phyloP scores from a whole-genome alignment of 306 rosid species.

The Sindora glabra region DNA sequence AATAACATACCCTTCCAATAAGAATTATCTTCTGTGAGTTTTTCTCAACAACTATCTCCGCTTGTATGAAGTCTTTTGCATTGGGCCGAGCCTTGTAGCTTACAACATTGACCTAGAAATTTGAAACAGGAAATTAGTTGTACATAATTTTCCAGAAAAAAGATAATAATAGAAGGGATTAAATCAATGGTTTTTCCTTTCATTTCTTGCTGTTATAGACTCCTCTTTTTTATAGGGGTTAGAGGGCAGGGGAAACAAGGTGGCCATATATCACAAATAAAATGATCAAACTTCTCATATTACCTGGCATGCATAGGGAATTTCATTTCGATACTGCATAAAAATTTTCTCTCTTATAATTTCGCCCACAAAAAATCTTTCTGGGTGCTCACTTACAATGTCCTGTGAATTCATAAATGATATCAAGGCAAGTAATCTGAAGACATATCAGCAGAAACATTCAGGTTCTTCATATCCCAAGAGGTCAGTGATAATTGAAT shows the following conservation, averaged over 20 bases:
- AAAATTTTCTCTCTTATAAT: slow-evolving; percentile 93
- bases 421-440: slow-evolving; percentile 5
- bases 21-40: slow-evolving; percentile 82
- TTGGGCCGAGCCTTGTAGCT: slow-evolving; percentile 83
- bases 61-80: slow-evolving; percentile 91
- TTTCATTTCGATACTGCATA: slow-evolving; percentile 85
- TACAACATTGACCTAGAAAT: slow-evolving; percentile 69
- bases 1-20: slow-evolving; percentile 68
- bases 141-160: not conserved
- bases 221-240: not conserved
- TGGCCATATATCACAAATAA: slow-evolving; percentile 11
- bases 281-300: not conserved
- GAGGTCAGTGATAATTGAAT: not conserved
- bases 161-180: not conserved
- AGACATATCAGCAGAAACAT: not conserved
- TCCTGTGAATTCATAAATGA: slow-evolving; percentile 51
- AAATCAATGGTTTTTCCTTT: not conserved
- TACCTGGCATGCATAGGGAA: slow-evolving; percentile 97
- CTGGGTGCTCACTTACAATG: slow-evolving; percentile 93
- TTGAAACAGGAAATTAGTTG: not conserved
- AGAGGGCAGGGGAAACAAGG: not conserved
- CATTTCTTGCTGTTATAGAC: not conserved
- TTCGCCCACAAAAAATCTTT: slow-evolving; percentile 87
- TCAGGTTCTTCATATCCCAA: not conserved
- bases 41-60: slow-evolving; percentile 78